Percentiles rank a stretch among this genome's conserved stretches.
Evolutionary conservation across 768 basidiomycete species (phyloP).

Genomic region (Suillus subluteus): DNA sequence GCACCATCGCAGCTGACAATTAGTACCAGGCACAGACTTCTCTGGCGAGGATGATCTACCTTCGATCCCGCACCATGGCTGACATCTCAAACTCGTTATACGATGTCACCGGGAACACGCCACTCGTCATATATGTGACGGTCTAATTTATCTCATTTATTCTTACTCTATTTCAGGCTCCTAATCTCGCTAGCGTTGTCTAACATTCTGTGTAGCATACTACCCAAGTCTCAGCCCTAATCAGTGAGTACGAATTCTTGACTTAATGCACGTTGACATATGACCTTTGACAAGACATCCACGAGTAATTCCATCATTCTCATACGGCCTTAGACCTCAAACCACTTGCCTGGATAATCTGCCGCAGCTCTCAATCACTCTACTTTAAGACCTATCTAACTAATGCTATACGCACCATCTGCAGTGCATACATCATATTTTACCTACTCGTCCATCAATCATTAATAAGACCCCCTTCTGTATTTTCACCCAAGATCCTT

Average conservation of each 20-base stretch:
- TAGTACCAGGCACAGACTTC: neutral
- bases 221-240: too few species aligned
- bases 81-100: neutral
- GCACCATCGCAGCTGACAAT: neutral
- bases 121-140: neutral
- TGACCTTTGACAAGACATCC: neutral
- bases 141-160: neutral
- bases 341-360: neutral
- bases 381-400: neutral
- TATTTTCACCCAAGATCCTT: neutral
- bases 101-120: neutral
- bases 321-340: neutral
- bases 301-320: too few species aligned
- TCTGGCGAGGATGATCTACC: neutral
- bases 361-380: too few species aligned
- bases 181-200: neutral
- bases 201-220: neutral
- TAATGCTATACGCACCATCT: neutral
- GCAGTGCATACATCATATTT: neutral
- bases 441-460: neutral
- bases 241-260: neutral
- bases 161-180: slow-evolving; percentile 2
- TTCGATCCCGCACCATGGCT: neutral
- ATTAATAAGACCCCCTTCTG: neutral
- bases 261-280: neutral